Evolutionary conservation across 73 alveolate genomes (phyloP), one percentile per base, ranked within the genome.

Genomic region (Diophrys appendiculata): DNA sequence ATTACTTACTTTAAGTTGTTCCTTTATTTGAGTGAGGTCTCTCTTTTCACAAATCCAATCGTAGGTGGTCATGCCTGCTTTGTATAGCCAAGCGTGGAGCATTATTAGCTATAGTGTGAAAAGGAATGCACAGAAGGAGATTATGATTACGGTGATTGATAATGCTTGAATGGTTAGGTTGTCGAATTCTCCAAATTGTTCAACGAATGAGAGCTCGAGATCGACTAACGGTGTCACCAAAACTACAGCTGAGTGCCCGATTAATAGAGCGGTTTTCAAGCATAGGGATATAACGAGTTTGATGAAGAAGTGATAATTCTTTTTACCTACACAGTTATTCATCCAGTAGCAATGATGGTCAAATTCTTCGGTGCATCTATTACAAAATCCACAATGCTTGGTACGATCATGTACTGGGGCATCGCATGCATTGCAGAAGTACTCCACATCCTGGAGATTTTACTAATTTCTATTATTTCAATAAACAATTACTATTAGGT

Each of bases 341-440:
- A 87, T 78, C 91, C 94, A 87, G 26, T 87, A 82, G 34, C 94
- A 87, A 60, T 87, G 94, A 65, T 87, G 94, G 69, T 87, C 94
- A 52, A 87, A 87, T 22, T 60, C 81, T 30, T 76, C 87, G 26
- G 76, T 68, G 34, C 94, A 87, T 65, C 94, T 81, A 72, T 86
- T 86, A 52, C 93, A 86, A 30, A 54, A 31, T 73, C 93, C 93
- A 34, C 93, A 86, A 52, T 86, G 93, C 87, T 86, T 86, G 31
- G 90, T 56, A 14, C 68, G 24, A 0, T 26, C 72, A 24, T 72
- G 33, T 56, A 86, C 93, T 29, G 70, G 53, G 0, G 89, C 60
- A 2, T 82, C 81, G 29, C 93, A 86, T 23, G 83, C 54, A 28
- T 78, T 30, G 31, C 93, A 86, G 23, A 29, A 67, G 34, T 26